These are phyloP conservation scores for Psidium guajava DNA, from an alignment of 345 rosid genomes.

Conservation along the genomic window DNA sequence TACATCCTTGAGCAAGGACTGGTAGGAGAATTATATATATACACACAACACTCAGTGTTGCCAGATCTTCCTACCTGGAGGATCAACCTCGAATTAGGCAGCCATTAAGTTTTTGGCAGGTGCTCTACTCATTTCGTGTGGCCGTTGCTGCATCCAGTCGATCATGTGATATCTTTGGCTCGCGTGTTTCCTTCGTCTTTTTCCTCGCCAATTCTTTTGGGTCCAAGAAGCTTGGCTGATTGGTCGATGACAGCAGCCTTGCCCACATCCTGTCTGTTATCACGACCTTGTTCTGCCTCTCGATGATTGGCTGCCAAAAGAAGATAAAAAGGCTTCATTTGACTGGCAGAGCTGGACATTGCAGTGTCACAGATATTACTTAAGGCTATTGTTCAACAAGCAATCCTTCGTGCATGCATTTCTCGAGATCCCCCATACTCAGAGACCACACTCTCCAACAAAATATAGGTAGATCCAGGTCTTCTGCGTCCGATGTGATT, in stretches of 20 bases:
- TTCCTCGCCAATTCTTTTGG: conserved; percentile 10
- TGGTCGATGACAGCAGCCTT: conserved; percentile 58
- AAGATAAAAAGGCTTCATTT: background rate
- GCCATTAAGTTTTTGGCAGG: background rate
- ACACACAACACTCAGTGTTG: background rate
- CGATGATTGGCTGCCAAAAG: conserved; percentile 39
- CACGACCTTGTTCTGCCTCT: conserved; percentile 52
- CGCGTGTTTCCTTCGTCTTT: conserved; percentile 1
- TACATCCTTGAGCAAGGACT: background rate
- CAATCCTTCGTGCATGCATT: background rate
- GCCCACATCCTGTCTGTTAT: conserved; percentile 88
- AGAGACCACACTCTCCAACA: background rate
- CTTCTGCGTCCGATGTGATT: background rate
- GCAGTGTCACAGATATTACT: background rate
- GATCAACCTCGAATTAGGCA: background rate
- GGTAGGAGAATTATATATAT: background rate
- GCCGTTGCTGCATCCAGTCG: background rate
- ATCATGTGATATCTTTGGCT: background rate
- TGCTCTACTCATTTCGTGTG: background rate
- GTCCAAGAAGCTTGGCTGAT: conserved; percentile 65
- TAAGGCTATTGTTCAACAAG: background rate
- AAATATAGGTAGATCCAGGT: background rate
- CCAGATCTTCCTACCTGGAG: background rate
- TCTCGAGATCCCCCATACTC: background rate
- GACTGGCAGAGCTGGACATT: background rate